A percentile compares a stretch with the other conserved stretches of the same genome.
These are phyloP conservation scores for Chalciporus sp. DNA, from an alignment of 1,284 basidiomycete species.

Conservation along the genomic window DNA sequence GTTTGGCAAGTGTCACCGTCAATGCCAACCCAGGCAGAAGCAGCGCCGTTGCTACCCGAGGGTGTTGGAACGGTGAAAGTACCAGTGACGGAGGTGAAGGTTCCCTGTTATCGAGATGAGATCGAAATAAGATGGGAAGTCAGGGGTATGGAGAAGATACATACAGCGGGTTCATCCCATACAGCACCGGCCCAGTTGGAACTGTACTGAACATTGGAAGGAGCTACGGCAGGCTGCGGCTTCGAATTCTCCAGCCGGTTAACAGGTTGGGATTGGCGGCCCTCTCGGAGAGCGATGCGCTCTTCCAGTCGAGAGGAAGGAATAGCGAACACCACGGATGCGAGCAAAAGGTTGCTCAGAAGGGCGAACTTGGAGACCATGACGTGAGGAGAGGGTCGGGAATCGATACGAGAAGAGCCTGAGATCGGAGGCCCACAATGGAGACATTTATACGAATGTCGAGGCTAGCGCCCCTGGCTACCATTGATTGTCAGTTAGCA, in stretches of 20 bases:
- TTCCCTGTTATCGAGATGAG: background rate
- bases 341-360: constrained; percentile 23
- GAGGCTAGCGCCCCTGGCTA: too few species aligned
- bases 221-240: background rate
- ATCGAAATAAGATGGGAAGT: background rate
- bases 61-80: constrained; percentile 20
- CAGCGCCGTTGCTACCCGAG: constrained; percentile 11
- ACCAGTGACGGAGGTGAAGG: constrained; percentile 12
- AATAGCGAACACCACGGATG: constrained; percentile 14
- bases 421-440: background rate
- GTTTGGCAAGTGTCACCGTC: constrained; percentile 18
- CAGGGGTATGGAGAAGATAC: background rate
- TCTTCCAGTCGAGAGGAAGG: constrained; percentile 16
- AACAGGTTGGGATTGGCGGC: constrained; percentile 13
- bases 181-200: constrained; percentile 24
- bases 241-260: constrained; percentile 1
- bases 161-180: constrained; percentile 10
- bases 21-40: constrained; percentile 28
- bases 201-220: constrained; percentile 17
- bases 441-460: too few species aligned
- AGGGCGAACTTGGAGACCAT: constrained; percentile 25
- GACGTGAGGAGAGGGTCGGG: background rate
- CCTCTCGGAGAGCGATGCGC: constrained; percentile 1
- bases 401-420: background rate
- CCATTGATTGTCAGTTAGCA: too few species aligned